phyloP scores from a whole-genome alignment of 768 basidiomycete genomes.

The Boletus pseudopeckii region DNA sequence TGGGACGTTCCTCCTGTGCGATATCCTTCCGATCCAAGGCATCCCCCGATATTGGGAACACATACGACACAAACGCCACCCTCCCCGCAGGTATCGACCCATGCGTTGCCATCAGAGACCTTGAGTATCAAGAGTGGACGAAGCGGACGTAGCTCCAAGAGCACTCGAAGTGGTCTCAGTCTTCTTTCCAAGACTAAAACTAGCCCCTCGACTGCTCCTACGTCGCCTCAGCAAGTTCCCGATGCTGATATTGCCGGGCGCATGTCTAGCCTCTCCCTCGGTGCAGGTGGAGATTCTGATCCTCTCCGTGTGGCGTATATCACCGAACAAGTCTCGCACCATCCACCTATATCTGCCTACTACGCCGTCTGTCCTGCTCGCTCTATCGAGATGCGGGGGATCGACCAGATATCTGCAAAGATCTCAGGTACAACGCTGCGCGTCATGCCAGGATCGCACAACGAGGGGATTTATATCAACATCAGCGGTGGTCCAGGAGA shows the following conservation, averaged over 20 bases:
- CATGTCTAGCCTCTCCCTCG: slow-evolving; percentile 61
- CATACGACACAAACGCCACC: slow-evolving; percentile 32
- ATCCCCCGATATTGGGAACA: slow-evolving; percentile 44
- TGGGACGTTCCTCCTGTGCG: slow-evolving; percentile 74
- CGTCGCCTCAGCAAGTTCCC: slow-evolving; percentile 44
- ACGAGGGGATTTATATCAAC: slow-evolving; percentile 84
- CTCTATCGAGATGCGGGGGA: slow-evolving; percentile 66
- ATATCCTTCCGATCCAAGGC: slow-evolving; percentile 46
- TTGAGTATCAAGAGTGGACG: slow-evolving; percentile 46
- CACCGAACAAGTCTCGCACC: slow-evolving; percentile 95
- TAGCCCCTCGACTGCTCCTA: slow-evolving; percentile 33
- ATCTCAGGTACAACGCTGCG: slow-evolving; percentile 85
- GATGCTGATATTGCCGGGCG: slow-evolving; percentile 45
- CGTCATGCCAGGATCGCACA: slow-evolving; percentile 76
- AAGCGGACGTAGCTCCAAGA: slow-evolving; percentile 59
- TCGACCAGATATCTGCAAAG: slow-evolving; percentile 93
- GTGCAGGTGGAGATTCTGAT: slow-evolving; percentile 31
- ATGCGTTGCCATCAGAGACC: slow-evolving; percentile 40
- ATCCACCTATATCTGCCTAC: slow-evolving; percentile 90
- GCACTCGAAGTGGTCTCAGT: slow-evolving; percentile 55
- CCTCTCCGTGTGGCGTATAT: slow-evolving; percentile 70
- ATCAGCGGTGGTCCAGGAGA: slow-evolving; percentile 70
- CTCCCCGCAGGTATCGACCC: slow-evolving; percentile 24
- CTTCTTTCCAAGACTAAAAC: slow-evolving; percentile 47
- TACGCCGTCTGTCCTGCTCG: slow-evolving; percentile 73